Percentiles rank a stretch among this genome's conserved stretches.
These are phyloP conservation scores for Rubia peregrina DNA, from an alignment of 305 asterid species.

Conservation along the genomic window DNA sequence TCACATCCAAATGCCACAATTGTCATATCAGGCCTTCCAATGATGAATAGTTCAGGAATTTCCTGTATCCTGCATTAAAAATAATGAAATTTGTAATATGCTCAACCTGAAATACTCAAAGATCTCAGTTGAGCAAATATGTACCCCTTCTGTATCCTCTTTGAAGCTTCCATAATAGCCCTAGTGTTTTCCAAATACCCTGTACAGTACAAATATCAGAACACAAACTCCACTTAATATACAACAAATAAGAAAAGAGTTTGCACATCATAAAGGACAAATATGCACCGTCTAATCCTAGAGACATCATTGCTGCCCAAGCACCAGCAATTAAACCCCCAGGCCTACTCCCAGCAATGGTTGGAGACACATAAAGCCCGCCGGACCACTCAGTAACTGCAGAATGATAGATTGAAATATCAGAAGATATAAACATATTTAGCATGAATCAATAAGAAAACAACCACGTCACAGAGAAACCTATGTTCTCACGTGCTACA, in stretches of 20 bases:
- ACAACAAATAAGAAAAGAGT: conserved; percentile 14
- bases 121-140: background rate
- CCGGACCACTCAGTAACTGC: conserved; percentile 99
- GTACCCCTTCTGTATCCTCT: conserved; percentile 82
- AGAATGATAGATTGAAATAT: conserved; percentile 9
- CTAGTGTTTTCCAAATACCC: conserved; percentile 87
- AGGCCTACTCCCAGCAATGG: conserved; percentile 98
- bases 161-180: conserved; percentile 91
- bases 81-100: background rate
- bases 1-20: conserved; percentile 92
- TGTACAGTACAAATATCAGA: conserved; percentile 28
- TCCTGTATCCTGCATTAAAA: conserved; percentile 47
- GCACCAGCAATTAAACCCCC: conserved; percentile 98
- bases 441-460: background rate
- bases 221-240: conserved; percentile 6
- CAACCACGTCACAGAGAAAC: background rate
- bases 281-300: conserved; percentile 72
- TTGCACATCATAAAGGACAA: conserved; percentile 14
- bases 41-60: conserved; percentile 55
- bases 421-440: background rate
- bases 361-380: conserved; percentile 90
- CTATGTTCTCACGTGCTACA: background rate
- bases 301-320: conserved; percentile 98
- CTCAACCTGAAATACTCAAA: conserved; percentile 10
- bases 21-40: conserved; percentile 98